Percentiles rank a stretch among this genome's conserved stretches.
phyloP scores from a whole-genome alignment of 148 eudicot genomes.

The Selenicereus undatus region DNA sequence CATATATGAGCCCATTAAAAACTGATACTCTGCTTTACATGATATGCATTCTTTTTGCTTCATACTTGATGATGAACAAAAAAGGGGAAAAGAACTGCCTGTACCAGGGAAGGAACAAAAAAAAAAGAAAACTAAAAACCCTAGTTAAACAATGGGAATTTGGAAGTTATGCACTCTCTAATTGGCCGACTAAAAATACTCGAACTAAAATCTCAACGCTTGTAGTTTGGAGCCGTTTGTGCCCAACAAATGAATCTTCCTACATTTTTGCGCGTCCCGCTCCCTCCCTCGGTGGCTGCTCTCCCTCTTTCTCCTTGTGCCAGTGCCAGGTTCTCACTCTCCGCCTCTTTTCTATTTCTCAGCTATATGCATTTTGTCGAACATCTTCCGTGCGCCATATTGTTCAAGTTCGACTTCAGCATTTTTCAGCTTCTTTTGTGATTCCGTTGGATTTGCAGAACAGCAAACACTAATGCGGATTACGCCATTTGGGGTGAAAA shows the following conservation, averaged over 20 bases:
- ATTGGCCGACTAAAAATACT: background rate
- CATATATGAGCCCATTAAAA: too few species aligned
- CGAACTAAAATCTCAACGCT: background rate
- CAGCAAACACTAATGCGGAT: constrained; percentile 18
- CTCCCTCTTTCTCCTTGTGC: constrained; percentile 31
- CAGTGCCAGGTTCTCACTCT: constrained; percentile 26
- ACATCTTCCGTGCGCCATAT: constrained; percentile 28
- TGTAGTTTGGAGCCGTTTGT: background rate
- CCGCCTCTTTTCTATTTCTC: constrained; percentile 9
- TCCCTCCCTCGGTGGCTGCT: constrained; percentile 19
- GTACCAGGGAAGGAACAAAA: too few species aligned
- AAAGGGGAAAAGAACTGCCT: too few species aligned
- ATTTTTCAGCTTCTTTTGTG: background rate
- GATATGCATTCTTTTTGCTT: too few species aligned
- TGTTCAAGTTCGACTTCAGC: background rate
- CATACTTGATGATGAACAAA: too few species aligned
- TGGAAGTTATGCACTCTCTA: background rate
- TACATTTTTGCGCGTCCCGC: constrained; percentile 6
- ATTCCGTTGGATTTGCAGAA: constrained; percentile 17
- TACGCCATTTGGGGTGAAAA: constrained; percentile 59
- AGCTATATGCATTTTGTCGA: constrained; percentile 36
- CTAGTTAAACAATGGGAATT: too few species aligned
- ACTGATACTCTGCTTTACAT: too few species aligned
- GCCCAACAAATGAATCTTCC: constrained; percentile 27
- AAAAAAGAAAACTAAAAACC: too few species aligned